phyloP scores from a whole-genome alignment of 257 asterid genomes.

The Nicotiana sylvestris region DNA sequence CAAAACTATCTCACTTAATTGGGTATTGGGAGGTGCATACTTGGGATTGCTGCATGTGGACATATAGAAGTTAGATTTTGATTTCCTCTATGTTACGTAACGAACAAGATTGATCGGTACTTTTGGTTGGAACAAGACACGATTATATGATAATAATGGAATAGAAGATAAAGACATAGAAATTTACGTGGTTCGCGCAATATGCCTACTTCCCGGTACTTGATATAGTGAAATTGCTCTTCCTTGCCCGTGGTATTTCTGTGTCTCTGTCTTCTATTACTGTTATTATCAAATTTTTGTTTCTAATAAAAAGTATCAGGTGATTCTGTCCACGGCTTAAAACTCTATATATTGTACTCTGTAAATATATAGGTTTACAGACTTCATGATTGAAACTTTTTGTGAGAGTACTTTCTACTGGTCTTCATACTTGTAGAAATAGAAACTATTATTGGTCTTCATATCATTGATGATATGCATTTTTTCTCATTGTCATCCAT shows the following conservation, averaged over 20 bases:
- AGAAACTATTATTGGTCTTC: not conserved
- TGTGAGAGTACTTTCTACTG: not conserved
- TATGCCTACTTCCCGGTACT: not conserved
- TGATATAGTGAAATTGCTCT: not conserved
- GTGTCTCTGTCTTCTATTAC: not conserved
- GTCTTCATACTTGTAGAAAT: not conserved
- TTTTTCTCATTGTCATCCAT: not conserved
- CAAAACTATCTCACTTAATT: not conserved
- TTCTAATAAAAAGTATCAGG: not conserved
- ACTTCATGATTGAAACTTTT: not conserved
- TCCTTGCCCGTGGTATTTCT: not conserved
- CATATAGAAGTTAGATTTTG: not conserved
- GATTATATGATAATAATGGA: too few relatives aligned
- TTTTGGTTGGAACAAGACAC: not conserved
- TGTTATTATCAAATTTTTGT: not conserved
- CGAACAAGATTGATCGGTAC: not conserved
- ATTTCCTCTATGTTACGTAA: not conserved
- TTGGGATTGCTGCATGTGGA: not conserved
- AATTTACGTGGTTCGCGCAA: too few relatives aligned
- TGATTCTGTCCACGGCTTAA: not conserved
- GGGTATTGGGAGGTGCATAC: not conserved
- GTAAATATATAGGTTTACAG: not conserved
- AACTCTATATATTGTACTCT: not conserved
- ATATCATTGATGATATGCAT: not conserved
- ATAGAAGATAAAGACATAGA: too few relatives aligned